phyloP scores from a whole-genome alignment of 129 eudicot species.

The Flaveria ramosissima region DNA sequence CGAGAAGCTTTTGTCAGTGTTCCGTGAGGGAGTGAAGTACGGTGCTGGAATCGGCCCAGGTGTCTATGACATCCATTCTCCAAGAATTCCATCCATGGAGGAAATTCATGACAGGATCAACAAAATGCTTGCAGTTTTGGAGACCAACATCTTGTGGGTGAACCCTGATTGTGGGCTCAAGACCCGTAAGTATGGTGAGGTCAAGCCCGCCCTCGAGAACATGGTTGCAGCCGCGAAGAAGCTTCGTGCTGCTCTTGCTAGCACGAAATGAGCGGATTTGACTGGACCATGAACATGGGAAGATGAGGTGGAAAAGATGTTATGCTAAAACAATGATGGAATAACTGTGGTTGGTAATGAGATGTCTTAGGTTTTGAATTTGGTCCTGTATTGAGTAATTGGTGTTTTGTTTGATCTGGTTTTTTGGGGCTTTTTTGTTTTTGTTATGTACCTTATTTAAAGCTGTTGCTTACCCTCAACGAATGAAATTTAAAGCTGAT shows the following conservation, averaged over 20 bases:
- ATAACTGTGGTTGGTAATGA: conserved; percentile 28
- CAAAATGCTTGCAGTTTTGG: conserved; percentile 94
- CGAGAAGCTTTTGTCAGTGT: conserved; percentile 90
- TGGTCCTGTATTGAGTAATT: neutral
- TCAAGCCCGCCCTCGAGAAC: conserved; percentile 79
- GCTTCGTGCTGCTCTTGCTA: conserved; percentile 67
- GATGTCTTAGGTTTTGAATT: neutral
- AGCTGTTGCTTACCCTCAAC: neutral
- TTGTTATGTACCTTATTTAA: neutral
- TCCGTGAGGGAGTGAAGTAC: conserved; percentile 93
- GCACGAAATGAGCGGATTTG: conserved; percentile 48
- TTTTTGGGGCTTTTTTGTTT: neutral
- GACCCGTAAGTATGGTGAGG: conserved; percentile 94
- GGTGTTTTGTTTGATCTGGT: neutral
- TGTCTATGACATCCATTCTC: conserved; percentile 96
- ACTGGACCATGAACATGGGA: neutral
- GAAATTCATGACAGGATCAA: conserved; percentile 85
- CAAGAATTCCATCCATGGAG: conserved; percentile 87
- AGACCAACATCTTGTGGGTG: conserved; percentile 88
- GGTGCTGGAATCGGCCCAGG: conserved; percentile 98
- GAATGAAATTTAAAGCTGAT: conserved; percentile 11
- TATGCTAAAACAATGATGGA: neutral
- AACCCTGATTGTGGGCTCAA: conserved; percentile 99
- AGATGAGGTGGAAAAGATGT: neutral
- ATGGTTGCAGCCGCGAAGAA: conserved; percentile 97